Base-by-base conservation (phyloP, 2,329 filamentous ascomycete genomes). In the Aspergillus caelatus region DNA sequence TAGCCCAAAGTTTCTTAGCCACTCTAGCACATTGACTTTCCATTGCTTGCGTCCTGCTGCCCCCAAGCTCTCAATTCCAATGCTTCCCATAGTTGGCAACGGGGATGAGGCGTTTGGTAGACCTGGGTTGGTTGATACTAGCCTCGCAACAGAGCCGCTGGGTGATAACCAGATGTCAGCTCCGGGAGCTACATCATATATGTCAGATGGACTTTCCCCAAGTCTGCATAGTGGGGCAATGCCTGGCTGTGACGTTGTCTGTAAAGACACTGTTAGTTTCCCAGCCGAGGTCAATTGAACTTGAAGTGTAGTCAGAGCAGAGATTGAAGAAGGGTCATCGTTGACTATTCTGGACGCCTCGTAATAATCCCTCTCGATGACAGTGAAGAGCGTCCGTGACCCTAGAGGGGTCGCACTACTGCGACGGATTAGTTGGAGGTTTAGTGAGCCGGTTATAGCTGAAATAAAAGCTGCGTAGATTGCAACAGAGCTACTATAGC, bases 391-490 rank as follows among this genome's bases (percentile, higher is more conserved):
- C 19, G 78, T 78, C 34, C 79, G 76, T 57, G 77, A 76, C 8
- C 79, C 79, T 11, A 81, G 72, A 1, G 79, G 79, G 39, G 80
- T 73, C 39, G 76, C 78, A 54, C 71, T 73, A 60, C 76, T 71
- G 30, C 67, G 70, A 56, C 75, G 74, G 55, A 75, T 72, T 32
- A 80, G 67, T 62, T 78, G 75, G 10, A 80, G 68, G 43, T 74
- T 74, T 28, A 81, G 66, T 60, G 74, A 70, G 10, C 74, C 78
- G 14, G 76, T 75, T 28, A 80, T 70, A 6, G 79, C 77, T 39
- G 77, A 79, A 45, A 79, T 74, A 57, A 80, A 79, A 19, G 78
- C 74, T 19, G 74, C 72, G 63, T 80, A 79, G 30, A 80, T 76
- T 7, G 76, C 74, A 41, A 72, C 74, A 28, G 72, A 74, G 58